Base-by-base conservation (phyloP, 441 rosid species). In the Adansonia rubrostipa region DNA sequence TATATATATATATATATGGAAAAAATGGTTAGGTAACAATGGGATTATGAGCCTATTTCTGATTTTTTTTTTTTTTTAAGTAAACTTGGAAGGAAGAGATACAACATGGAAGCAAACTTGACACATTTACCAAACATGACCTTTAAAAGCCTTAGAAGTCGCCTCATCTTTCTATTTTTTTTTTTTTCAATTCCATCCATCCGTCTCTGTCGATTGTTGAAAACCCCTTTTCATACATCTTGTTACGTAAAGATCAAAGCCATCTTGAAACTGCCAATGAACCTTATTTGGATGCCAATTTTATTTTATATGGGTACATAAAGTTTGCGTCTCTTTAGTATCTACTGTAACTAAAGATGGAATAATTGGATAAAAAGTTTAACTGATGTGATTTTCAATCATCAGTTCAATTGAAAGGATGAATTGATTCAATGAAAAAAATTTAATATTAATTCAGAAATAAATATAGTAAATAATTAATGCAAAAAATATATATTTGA, bases 71-170 rank as follows among this genome's bases (percentile, higher is more conserved):
- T 54, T 15, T 33, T 33, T 33, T 3, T n/a, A 0, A 56, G n/a
- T 68, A 77, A 53, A 64, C 77, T 79, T 79, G 28, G 1, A 79
- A 77, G 80, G 77, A 51, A 77, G 54, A 61, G 13, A 33, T 17
- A 64, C 24, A 57, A 57, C 10, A 19, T 57, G 6, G 11, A 61
- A 61, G 58, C 44, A 70, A 70, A 22, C 20, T 70, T 48, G 42
- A 50, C 13, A 10, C 54, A 47, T 13, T 47, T 48, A 50, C 58
- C 73, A 69, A 48, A 47, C 4, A 69, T 48, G 73, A 22, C 73
- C 42, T 22, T 70, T 50, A 3, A 22, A 7, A 47, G 22, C 33
- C 74, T 56, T 74, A 64, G 77, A 77, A 77, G 77, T 80, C 75
- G 74, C 74, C 61, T 77, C 61, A 71, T 14, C 67, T 20, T 47